Conservation (phyloP, 495 filamentous ascomycete species). For the Lentithecium fluviatile region DNA sequence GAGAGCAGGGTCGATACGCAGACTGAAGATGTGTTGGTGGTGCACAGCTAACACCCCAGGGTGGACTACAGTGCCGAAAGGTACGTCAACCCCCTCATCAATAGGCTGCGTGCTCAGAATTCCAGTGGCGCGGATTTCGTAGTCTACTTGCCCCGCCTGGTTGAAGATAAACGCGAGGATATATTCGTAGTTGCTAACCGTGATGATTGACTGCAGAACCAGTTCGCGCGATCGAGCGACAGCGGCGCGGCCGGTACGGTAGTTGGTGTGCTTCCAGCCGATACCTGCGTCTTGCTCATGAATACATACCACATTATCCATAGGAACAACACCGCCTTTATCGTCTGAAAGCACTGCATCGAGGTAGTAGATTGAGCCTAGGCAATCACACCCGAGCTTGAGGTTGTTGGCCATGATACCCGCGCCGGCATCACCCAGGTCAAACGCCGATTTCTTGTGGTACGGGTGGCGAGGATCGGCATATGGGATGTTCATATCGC, state of each 20-base stretch:
- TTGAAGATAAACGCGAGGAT: constrained; percentile 83
- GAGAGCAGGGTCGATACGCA: constrained; percentile 79
- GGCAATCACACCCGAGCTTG: constrained; percentile 50
- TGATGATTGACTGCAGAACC: constrained; percentile 65
- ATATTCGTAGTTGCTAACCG: constrained; percentile 65
- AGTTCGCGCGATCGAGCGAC: constrained; percentile 69
- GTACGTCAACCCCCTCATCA: constrained; percentile 63
- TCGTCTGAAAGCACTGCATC: constrained; percentile 54
- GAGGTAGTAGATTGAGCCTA: constrained; percentile 76
- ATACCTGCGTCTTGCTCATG: constrained; percentile 76
- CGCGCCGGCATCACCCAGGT: constrained; percentile 72
- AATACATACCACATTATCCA: constrained; percentile 75
- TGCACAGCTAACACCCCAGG: constrained; percentile 74
- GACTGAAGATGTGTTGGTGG: constrained; percentile 90
- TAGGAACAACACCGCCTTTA: constrained; percentile 58
- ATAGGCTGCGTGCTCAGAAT: constrained; percentile 83
- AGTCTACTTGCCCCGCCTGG: constrained; percentile 74
- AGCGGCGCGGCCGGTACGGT: constrained; percentile 65
- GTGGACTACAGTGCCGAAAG: constrained; percentile 82
- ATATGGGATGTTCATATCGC: constrained; percentile 80
- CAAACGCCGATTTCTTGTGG: constrained; percentile 77
- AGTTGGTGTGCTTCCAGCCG: constrained; percentile 81
- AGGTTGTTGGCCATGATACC: constrained; percentile 76
- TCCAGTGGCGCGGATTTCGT: constrained; percentile 80
- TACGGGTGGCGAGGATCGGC: constrained; percentile 69